Base-by-base conservation (phyloP, 225 moss, liverwort and hornwort species). In the Ulota crispa region DNA sequence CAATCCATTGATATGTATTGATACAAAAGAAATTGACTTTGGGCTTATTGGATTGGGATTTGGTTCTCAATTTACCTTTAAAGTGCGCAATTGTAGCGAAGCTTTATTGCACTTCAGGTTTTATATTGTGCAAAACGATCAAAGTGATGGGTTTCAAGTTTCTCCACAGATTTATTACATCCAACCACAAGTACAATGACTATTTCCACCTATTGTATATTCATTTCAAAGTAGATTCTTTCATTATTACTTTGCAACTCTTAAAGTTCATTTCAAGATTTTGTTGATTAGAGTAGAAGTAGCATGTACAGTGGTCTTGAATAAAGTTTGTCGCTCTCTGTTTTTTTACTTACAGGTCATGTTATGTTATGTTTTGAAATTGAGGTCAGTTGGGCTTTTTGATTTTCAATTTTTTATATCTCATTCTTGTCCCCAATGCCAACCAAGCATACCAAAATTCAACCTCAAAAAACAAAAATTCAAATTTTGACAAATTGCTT, bases 31-130 rank as follows among this genome's bases (percentile, higher is more conserved):
- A 20, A 85, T 97, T 68, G 86, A 94, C 19, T 95, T 92, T 76
- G 95, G 95, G 21, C 61, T 93, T 26, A 83, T 94, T 68, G 92
- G 92, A 1, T 91, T 92, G 28, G 95, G 83, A n/a, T 91, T 92
- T 81, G 80, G 70, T 83, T 86, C 90, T 34, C 30, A 10, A 3
- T 84, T 77, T n/a, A 86, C 89, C 55, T 81, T 95, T 8, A 82
- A 82, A 41, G 78, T 97, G 54, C 85, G 79, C 32, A 97, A 94
- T 86, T 87, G 89, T 32, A 92, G 97, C 70, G 73, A 84, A 64
- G 85, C 90, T 27, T 21, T 84, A 37, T 79, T 97, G 19, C 79
- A 82, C 42, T 95, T 97, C 68, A 88, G 83, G 55, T 83, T 94
- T 43, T 79, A 81, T 15, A 59, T 97, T 21, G 73, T 82, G 20